A percentile compares a stretch with the other conserved stretches of the same genome.
phyloP scores from a whole-genome alignment of 1,284 basidiomycete genomes.

The Ceratobasidium sp. region DNA sequence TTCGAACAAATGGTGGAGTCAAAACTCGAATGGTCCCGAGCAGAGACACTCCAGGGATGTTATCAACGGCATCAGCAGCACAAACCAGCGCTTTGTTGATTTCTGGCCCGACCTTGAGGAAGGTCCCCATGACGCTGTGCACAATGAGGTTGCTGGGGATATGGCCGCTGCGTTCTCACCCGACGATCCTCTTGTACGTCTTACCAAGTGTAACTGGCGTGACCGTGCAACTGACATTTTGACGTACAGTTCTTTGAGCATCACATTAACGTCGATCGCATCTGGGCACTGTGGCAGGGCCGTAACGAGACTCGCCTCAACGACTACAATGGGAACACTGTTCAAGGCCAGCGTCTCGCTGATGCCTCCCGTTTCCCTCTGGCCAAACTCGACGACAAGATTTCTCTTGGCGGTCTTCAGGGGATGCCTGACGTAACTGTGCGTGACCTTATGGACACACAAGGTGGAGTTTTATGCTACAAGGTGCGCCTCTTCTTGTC shows the following conservation, averaged over 20 bases:
- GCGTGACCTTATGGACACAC: conserved; percentile 34
- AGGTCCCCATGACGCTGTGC: conserved; percentile 29
- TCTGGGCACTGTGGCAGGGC: conserved; percentile 39
- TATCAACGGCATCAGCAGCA: conserved; percentile 6
- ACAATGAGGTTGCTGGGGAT: conserved; percentile 27
- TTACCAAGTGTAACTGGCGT: neutral
- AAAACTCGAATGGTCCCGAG: neutral
- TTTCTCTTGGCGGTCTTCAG: conserved; percentile 10
- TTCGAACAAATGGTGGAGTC: neutral
- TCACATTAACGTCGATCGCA: conserved; percentile 38
- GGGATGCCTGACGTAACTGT: conserved; percentile 34
- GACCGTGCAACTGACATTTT: neutral
- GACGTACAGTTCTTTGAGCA: conserved; percentile 31
- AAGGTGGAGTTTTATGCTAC: conserved; percentile 32
- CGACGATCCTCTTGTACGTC: conserved; percentile 19
- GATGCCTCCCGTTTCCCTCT: conserved; percentile 3
- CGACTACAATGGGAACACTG: conserved; percentile 26
- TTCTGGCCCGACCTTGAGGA: conserved; percentile 16
- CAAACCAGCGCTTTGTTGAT: neutral
- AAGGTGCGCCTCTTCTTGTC: conserved; percentile 2
- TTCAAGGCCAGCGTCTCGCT: conserved; percentile 17
- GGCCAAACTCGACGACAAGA: conserved; percentile 18
- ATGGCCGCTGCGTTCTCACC: conserved; percentile 30
- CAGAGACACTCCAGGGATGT: neutral
- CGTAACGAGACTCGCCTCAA: neutral